Percentiles rank a stretch among this genome's conserved stretches.
These are phyloP conservation scores for Aaosphaeria arxii DNA, from an alignment of 2,329 filamentous ascomycete genomes.

Conservation along the genomic window DNA sequence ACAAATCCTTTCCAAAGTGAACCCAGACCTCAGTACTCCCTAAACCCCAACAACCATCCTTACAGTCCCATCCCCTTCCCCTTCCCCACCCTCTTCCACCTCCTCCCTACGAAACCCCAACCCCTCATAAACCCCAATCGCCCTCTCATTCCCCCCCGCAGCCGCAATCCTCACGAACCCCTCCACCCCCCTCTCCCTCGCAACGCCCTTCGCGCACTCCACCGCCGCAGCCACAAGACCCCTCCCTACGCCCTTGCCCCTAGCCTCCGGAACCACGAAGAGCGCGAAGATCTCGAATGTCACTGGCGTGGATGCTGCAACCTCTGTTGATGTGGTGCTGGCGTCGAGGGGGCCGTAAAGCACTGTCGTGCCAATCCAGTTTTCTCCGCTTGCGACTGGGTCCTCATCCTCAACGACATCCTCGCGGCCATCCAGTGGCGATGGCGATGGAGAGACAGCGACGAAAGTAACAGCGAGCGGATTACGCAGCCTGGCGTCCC, in stretches of 20 bases:
- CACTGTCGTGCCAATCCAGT: slow-evolving; percentile 12
- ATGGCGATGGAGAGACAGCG: too few species aligned
- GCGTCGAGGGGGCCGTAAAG: slow-evolving; percentile 6
- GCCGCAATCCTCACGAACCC: neutral
- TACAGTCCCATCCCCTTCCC: too few species aligned
- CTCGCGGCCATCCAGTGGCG: too few species aligned
- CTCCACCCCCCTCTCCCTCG: neutral
- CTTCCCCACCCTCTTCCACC: neutral
- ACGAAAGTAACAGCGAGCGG: slow-evolving; percentile 11
- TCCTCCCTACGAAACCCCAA: neutral
- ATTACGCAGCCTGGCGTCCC: slow-evolving; percentile 14
- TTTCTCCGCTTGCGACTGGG: neutral
- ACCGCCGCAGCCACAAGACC: slow-evolving; percentile 23
- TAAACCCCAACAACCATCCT: too few species aligned
- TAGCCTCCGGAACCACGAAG: slow-evolving; percentile 22
- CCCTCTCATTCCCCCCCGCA: neutral
- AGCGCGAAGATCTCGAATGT: slow-evolving; percentile 24
- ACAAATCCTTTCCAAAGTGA: too few species aligned
- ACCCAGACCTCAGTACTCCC: too few species aligned
- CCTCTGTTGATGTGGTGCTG: neutral
- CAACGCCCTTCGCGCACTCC: neutral
- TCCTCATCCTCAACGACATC: neutral
- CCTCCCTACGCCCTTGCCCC: slow-evolving; percentile 23
- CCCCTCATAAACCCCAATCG: neutral
- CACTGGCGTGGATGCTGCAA: neutral